phyloP scores from a whole-genome alignment of 2,329 filamentous ascomycete species.

The Alternaria conjuncta region DNA sequence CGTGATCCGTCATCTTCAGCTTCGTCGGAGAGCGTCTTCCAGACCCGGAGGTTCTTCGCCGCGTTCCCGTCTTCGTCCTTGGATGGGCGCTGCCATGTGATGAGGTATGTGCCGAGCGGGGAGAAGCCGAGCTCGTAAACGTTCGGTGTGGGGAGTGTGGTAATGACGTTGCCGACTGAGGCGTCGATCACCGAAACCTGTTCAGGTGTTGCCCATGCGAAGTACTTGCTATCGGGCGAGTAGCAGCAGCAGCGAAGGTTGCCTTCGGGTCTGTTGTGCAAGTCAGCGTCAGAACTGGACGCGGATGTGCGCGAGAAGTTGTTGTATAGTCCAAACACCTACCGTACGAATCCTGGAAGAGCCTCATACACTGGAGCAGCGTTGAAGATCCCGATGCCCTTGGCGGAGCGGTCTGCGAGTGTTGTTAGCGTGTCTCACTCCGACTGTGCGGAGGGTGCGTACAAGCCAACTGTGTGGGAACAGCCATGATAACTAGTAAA shows the following conservation, averaged over 20 bases:
- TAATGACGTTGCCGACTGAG: constrained; percentile 74
- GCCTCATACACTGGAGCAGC: constrained; percentile 86
- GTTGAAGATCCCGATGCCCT: constrained; percentile 93
- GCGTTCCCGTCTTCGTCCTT: constrained; percentile 96
- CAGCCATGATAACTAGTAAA: constrained; percentile 95
- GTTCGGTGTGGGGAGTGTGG: constrained; percentile 77
- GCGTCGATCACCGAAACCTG: constrained; percentile 84
- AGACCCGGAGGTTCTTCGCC: constrained; percentile 95
- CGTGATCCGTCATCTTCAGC: constrained; percentile 69
- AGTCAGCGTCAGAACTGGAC: constrained; percentile 14
- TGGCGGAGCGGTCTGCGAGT: constrained; percentile 80
- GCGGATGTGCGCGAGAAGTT: not conserved
- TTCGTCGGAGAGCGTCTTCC: constrained; percentile 78
- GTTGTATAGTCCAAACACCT: constrained; percentile 10
- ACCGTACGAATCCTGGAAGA: constrained; percentile 77
- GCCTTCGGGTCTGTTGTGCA: constrained; percentile 74
- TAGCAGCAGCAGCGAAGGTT: constrained; percentile 95
- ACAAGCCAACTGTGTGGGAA: constrained; percentile 92
- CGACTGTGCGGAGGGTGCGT: constrained; percentile 39
- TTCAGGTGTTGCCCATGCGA: constrained; percentile 91
- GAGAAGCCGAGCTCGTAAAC: constrained; percentile 97
- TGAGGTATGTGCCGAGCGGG: constrained; percentile 87
- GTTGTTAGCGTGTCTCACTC: constrained; percentile 15
- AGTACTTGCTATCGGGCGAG: constrained; percentile 94
- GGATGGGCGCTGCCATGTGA: constrained; percentile 91